phyloP scores from a whole-genome alignment of 164 flowering plant species.

The Houttuynia cordata region DNA sequence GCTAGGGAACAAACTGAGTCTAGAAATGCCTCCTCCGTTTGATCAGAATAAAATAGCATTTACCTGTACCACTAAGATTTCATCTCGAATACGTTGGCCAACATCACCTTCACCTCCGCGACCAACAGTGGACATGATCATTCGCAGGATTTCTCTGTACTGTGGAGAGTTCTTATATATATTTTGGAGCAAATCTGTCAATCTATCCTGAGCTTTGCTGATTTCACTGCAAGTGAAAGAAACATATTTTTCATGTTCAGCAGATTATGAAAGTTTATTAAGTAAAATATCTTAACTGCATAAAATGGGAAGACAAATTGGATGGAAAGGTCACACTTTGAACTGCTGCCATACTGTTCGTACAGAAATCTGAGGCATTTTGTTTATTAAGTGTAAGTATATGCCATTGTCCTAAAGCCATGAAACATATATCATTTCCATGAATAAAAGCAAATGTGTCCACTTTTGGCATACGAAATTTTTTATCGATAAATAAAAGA shows the following conservation, averaged over 20 bases:
- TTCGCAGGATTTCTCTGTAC: slow-evolving; percentile 61
- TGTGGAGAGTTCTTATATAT: slow-evolving; percentile 47
- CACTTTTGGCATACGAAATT: too few species aligned
- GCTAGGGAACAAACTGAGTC: too few species aligned
- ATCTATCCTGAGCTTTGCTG: slow-evolving; percentile 91
- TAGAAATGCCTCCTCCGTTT: too few species aligned
- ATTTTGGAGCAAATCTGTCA: slow-evolving; percentile 76
- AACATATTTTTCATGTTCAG: background rate
- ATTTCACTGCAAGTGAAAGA: slow-evolving; percentile 57
- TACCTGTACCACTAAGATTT: slow-evolving; percentile 93
- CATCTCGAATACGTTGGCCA: slow-evolving; percentile 96
- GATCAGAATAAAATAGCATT: background rate
- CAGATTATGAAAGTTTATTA: background rate
- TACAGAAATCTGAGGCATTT: too few species aligned
- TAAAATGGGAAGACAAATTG: background rate
- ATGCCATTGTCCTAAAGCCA: background rate
- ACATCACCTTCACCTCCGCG: slow-evolving; percentile 99
- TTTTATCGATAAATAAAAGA: too few species aligned
- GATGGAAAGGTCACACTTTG: background rate
- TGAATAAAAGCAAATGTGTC: background rate
- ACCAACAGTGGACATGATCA: slow-evolving; percentile 93
- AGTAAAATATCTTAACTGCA: background rate
- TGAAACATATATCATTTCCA: too few species aligned
- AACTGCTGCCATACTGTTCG: background rate
- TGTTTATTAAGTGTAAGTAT: background rate